phyloP scores from a whole-genome alignment of 768 basidiomycete genomes.

The Plicaturopsis crispa region DNA sequence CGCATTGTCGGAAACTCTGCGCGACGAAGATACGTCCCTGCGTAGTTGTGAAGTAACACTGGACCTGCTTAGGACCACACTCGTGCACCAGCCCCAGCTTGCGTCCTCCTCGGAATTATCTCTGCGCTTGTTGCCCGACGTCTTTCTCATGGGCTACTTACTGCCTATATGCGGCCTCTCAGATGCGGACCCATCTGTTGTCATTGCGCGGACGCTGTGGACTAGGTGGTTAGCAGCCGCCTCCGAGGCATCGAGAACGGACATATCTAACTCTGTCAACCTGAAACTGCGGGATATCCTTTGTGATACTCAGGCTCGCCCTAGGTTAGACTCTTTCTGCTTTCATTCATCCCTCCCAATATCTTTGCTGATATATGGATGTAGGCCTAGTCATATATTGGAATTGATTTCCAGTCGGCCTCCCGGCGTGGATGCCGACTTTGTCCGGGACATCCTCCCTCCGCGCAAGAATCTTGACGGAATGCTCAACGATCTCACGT shows the following conservation, averaged over 20 bases:
- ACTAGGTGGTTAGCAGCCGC: slow-evolving; percentile 15
- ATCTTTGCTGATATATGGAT: slow-evolving; percentile 5
- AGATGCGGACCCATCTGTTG: slow-evolving; percentile 8
- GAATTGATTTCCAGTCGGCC: slow-evolving; percentile 24
- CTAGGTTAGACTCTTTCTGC: slow-evolving; percentile 21
- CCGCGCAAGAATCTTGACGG: slow-evolving; percentile 34
- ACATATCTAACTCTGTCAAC: slow-evolving; percentile 29
- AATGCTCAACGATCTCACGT: slow-evolving; percentile 37
- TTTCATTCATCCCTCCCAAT: background rate
- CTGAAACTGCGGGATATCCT: slow-evolving; percentile 33
- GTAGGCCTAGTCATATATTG: slow-evolving; percentile 42
- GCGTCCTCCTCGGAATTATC: slow-evolving; percentile 3
- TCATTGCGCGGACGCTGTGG: slow-evolving; percentile 23
- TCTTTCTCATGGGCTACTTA: slow-evolving; percentile 44
- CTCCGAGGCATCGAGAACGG: slow-evolving; percentile 13
- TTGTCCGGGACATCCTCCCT: slow-evolving; percentile 47
- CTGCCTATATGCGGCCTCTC: slow-evolving; percentile 26
- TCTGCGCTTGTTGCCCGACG: slow-evolving; percentile 26
- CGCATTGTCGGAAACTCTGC: slow-evolving; percentile 25
- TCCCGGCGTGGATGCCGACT: slow-evolving; percentile 28
- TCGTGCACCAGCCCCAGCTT: slow-evolving; percentile 9
- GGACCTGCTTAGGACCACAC: slow-evolving; percentile 23
- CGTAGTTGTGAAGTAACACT: slow-evolving; percentile 20
- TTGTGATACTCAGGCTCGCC: slow-evolving; percentile 27
- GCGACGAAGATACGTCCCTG: slow-evolving; percentile 16